Evolutionary conservation across 768 basidiomycete species (phyloP).

Genomic region (Hypsizygus marmoreus): DNA sequence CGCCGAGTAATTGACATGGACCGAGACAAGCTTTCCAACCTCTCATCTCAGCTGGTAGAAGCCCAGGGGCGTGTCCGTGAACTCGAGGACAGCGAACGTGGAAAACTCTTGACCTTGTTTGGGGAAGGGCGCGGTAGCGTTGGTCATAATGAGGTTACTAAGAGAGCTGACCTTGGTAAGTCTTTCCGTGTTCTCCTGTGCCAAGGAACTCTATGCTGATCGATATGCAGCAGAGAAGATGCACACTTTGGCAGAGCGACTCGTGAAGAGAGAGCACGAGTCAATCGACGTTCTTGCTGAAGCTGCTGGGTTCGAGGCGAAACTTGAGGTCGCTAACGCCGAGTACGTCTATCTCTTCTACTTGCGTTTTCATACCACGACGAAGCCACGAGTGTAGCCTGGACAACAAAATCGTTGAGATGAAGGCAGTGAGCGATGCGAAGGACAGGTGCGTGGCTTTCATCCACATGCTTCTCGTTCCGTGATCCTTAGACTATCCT

Average conservation of each 20-base stretch:
- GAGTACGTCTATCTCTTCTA: conserved; percentile 17
- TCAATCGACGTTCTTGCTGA: conserved; percentile 24
- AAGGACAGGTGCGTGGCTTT: no score
- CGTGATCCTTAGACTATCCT: no score
- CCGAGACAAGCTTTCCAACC: conserved; percentile 38
- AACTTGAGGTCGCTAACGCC: conserved; percentile 17
- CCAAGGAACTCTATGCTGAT: background rate
- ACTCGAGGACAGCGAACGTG: conserved; percentile 35
- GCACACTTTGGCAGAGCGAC: conserved; percentile 21
- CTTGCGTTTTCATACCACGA: background rate
- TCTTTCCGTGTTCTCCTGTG: background rate
- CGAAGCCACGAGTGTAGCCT: background rate
- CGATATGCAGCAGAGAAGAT: conserved; percentile 22
- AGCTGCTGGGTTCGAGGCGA: conserved; percentile 21
- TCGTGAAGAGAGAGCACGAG: conserved; percentile 31
- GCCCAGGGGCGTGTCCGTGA: conserved; percentile 32
- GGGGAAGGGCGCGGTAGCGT: no score
- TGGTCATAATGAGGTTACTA: no score
- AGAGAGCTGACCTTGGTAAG: background rate
- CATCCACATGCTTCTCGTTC: no score
- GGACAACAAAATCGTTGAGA: background rate
- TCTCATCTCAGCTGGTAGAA: conserved; percentile 34
- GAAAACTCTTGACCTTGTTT: no score
- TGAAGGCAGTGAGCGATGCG: no score
- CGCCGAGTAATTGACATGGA: conserved; percentile 40